Percentiles rank a stretch among this genome's conserved stretches.
phyloP scores from a whole-genome alignment of 1,284 basidiomycete genomes.

The Bjerkandera adusta region DNA sequence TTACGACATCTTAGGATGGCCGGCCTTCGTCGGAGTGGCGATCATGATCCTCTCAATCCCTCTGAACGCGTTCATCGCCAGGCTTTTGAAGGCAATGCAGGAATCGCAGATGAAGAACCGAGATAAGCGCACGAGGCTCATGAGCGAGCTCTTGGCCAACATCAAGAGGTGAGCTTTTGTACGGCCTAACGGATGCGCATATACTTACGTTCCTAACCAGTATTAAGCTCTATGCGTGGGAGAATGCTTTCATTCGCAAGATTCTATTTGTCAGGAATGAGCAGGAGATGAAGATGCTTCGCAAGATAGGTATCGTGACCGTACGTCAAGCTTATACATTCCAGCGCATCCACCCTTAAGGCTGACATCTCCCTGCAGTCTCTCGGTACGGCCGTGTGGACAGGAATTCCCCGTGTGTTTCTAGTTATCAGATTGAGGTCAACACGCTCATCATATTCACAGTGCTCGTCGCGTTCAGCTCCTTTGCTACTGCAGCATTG shows the following conservation, averaged over 20 bases:
- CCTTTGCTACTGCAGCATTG: slow-evolving; percentile 80
- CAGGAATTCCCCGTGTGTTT: slow-evolving; percentile 54
- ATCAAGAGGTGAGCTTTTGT: slow-evolving; percentile 91
- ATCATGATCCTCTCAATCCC: slow-evolving; percentile 88
- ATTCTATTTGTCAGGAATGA: slow-evolving; percentile 82
- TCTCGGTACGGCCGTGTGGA: slow-evolving; percentile 61
- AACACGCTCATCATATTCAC: slow-evolving; percentile 21
- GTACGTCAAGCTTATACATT: slow-evolving; percentile 40
- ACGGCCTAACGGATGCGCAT: no score
- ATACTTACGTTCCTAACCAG: no score
- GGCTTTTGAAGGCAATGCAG: slow-evolving; percentile 78
- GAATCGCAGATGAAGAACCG: slow-evolving; percentile 91
- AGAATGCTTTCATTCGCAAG: slow-evolving; percentile 79
- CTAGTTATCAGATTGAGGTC: background rate
- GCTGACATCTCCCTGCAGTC: slow-evolving; percentile 36
- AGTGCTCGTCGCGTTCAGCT: slow-evolving; percentile 85
- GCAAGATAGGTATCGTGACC: slow-evolving; percentile 75
- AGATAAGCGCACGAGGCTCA: slow-evolving; percentile 70
- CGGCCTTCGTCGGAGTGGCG: slow-evolving; percentile 88
- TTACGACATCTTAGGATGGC: slow-evolving; percentile 88
- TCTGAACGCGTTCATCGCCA: slow-evolving; percentile 76
- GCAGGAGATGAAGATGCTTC: slow-evolving; percentile 79
- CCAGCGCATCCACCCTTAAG: no score
- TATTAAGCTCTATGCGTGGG: slow-evolving; percentile 86
- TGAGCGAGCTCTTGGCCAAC: slow-evolving; percentile 85